These are phyloP conservation scores for Pulveroboletus sp. DNA, from an alignment of 768 basidiomycete species.

Conservation along the genomic window DNA sequence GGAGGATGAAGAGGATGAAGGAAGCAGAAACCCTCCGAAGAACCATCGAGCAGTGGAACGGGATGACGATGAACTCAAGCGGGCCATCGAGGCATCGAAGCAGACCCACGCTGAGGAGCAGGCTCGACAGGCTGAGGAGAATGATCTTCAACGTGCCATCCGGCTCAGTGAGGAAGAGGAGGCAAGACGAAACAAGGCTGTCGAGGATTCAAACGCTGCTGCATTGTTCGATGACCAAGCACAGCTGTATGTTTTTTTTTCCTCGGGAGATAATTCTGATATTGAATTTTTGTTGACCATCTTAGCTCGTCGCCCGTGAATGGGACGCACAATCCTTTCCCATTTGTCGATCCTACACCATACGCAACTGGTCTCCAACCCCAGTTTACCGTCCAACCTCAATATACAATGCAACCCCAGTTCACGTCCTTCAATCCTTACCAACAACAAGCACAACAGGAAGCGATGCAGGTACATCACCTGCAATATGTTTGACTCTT, in stretches of 20 bases:
- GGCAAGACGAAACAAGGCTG: conserved; percentile 58
- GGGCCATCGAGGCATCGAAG: conserved; percentile 91
- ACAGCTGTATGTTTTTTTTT: conserved; percentile 54
- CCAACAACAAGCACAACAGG: conserved; percentile 89
- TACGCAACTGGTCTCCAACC: conserved; percentile 57
- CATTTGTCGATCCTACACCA: conserved; percentile 54
- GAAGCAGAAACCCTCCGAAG: conserved; percentile 1
- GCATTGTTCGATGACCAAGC: conserved; percentile 84
- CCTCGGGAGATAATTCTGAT: conserved; percentile 1
- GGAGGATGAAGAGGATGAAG: conserved; percentile 26
- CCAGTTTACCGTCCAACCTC: conserved; percentile 77
- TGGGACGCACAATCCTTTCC: conserved; percentile 52
- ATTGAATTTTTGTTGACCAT: conserved; percentile 2
- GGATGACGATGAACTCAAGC: conserved; percentile 80
- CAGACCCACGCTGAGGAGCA: conserved; percentile 66
- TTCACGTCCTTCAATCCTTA: conserved; percentile 93
- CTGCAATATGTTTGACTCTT: not conserved
- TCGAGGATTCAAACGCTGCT: conserved; percentile 68
- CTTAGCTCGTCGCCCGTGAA: conserved; percentile 30
- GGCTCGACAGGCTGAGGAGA: conserved; percentile 58
- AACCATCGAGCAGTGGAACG: conserved; percentile 27
- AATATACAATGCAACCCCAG: conserved; percentile 71
- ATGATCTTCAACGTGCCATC: conserved; percentile 80
- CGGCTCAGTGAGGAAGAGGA: conserved; percentile 90
- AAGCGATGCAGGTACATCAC: conserved; percentile 58